These are phyloP conservation scores for Ustilago bromivora DNA, from an alignment of 1,284 basidiomycete species.

Conservation along the genomic window DNA sequence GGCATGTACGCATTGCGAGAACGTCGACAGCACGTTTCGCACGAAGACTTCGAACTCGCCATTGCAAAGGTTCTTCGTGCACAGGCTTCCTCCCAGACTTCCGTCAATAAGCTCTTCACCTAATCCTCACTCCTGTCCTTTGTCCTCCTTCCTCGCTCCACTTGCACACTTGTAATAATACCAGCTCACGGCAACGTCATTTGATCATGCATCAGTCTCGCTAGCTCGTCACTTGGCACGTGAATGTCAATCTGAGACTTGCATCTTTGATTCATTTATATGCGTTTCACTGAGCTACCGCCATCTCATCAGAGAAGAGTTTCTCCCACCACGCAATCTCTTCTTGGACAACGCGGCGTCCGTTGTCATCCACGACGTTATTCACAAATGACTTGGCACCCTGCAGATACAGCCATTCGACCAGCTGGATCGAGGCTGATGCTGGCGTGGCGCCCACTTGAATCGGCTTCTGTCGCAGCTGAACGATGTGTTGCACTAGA, in stretches of 20 bases:
- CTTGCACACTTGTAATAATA: constrained; percentile 38
- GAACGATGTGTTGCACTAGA: constrained; percentile 22
- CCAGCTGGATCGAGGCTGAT: constrained; percentile 19
- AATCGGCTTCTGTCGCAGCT: constrained; percentile 29
- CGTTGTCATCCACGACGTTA: constrained; percentile 34
- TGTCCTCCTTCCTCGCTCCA: background rate
- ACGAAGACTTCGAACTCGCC: constrained; percentile 98
- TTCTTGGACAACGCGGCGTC: constrained; percentile 18
- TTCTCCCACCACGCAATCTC: constrained; percentile 42
- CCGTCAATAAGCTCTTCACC: constrained; percentile 70
- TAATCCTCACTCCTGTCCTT: constrained; percentile 40
- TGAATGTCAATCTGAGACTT: background rate
- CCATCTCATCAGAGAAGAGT: constrained; percentile 29
- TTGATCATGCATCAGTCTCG: constrained; percentile 13
- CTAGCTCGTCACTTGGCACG: background rate
- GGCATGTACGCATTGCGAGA: constrained; percentile 98
- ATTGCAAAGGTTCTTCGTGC: constrained; percentile 82
- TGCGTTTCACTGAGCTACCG: background rate
- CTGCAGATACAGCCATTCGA: constrained; percentile 35
- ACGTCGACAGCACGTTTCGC: constrained; percentile 91
- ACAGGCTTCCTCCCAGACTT: constrained; percentile 68
- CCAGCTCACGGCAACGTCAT: constrained; percentile 23
- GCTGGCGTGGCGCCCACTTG: constrained; percentile 17
- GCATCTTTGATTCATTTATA: background rate
- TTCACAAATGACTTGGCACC: constrained; percentile 38